A percentile compares a stretch with the other conserved stretches of the same genome.
Conservation (phyloP, 371 early-diverging fungal species). For the Mortierella sp. region DNA sequence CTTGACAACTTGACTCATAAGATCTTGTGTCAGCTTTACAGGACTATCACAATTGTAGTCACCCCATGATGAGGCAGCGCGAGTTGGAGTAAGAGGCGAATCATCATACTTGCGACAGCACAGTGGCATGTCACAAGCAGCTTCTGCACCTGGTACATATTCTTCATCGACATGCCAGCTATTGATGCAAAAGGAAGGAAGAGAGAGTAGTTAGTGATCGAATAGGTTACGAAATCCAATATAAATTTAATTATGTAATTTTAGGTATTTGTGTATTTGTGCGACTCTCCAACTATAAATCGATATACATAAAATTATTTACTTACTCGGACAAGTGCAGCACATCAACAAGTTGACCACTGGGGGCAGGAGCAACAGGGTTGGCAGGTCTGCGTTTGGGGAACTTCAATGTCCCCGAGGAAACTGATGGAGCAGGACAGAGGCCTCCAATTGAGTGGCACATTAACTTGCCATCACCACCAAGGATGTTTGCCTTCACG, state of each 20-base stretch:
- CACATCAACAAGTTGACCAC: slow-evolving; percentile 60
- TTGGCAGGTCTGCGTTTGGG: slow-evolving; percentile 62
- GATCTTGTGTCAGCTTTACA: slow-evolving; percentile 60
- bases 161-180: slow-evolving; percentile 72
- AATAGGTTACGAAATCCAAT: not conserved
- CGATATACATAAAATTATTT: not conserved
- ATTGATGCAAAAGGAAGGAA: not conserved
- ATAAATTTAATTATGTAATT: not conserved
- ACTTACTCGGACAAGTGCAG: slow-evolving; percentile 70
- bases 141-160: slow-evolving; percentile 67
- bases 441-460: slow-evolving; percentile 27
- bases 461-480: slow-evolving; percentile 40
- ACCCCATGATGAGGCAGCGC: slow-evolving; percentile 52
- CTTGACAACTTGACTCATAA: slow-evolving; percentile 58
- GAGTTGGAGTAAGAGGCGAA: slow-evolving; percentile 5
- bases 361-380: slow-evolving; percentile 32
- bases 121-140: slow-evolving; percentile 63
- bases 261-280: not conserved
- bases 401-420: slow-evolving; percentile 57
- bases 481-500: slow-evolving; percentile 28
- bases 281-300: no score
- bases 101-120: slow-evolving; percentile 65
- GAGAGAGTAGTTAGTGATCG: not conserved
- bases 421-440: slow-evolving; percentile 27
- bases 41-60: slow-evolving; percentile 67